Conservation (phyloP, 1,284 basidiomycete genomes). For the Ganoderma multipileum region DNA sequence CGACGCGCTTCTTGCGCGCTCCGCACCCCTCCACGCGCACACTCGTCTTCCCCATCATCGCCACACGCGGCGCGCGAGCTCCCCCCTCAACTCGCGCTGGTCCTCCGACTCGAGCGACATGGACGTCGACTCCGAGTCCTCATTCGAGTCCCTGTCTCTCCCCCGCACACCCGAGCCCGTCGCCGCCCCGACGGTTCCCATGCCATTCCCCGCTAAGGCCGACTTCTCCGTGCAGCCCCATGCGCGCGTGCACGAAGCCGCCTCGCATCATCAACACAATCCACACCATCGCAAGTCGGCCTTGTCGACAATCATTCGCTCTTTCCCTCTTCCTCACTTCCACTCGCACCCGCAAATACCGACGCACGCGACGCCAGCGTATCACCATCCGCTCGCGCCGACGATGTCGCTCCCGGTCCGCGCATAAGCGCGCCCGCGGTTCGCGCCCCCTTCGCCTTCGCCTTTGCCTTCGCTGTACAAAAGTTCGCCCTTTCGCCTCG, state of each 20-base stretch:
- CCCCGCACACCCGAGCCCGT: slow-evolving; percentile 37
- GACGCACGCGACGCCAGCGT: slow-evolving; percentile 12
- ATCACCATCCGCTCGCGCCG: slow-evolving; percentile 21
- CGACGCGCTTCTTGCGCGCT: slow-evolving; percentile 53
- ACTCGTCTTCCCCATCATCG: slow-evolving; percentile 26
- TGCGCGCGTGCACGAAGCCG: slow-evolving; percentile 16
- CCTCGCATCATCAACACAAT: slow-evolving; percentile 19
- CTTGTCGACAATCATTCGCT: slow-evolving; percentile 37
- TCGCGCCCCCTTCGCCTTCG: not conserved
- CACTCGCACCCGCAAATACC: slow-evolving; percentile 23
- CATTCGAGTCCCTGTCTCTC: slow-evolving; percentile 34
- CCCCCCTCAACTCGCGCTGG: slow-evolving; percentile 35
- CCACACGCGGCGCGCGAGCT: slow-evolving; percentile 29
- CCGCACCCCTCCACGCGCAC: slow-evolving; percentile 27
- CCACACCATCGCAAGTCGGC: slow-evolving; percentile 31
- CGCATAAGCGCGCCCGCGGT: slow-evolving; percentile 19
- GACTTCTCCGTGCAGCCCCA: slow-evolving; percentile 21
- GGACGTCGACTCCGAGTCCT: slow-evolving; percentile 37
- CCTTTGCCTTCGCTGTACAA: slow-evolving; percentile 26
- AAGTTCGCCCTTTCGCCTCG: slow-evolving; percentile 12
- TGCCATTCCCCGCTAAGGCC: slow-evolving; percentile 26
- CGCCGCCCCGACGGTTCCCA: slow-evolving; percentile 20
- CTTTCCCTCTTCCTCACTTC: slow-evolving; percentile 42
- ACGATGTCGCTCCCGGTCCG: slow-evolving; percentile 24
- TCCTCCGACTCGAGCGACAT: slow-evolving; percentile 37